Base-by-base conservation (phyloP, 305 asterid species). In the Fraxinus sp. region DNA sequence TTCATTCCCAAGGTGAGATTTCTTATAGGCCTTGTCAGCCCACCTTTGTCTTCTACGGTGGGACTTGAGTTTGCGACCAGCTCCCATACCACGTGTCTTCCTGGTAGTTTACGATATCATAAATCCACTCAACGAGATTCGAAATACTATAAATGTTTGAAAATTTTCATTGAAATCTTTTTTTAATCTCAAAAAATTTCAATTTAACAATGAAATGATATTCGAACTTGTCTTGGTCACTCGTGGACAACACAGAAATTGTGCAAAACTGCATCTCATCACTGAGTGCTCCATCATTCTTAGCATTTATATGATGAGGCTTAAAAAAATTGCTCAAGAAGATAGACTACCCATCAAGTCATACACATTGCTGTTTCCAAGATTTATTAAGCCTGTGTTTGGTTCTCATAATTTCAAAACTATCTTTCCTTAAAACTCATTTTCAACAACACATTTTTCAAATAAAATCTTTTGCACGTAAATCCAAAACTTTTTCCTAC, bases 61-160 rank as follows among this genome's bases (percentile, higher is more conserved):
- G 88, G 92, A 83, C 91, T 79, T 84, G 84, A 91, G 85, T 84
- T 91, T 91, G 89, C 94, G 92, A 33, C 91, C 92, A 77, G 94
- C 91, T 89, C 94, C 94, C 92, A 91, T 91, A 36, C 94, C 94
- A 52, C 92, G 89, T 59, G 94, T 91, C 86, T 91, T 91, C 84
- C 94, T 91, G 44, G 13, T 16, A 37, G 52, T 49, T 26, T 57
- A 36, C 16, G 18, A 55, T 30, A 66, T 66, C 7, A 62, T 16
- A 4, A 24, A 74, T 20, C 37, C 30, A 79, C 37, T 78, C n/a
- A 35, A 55, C n/a, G 44, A 30, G 82, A 11, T 7, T 46, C 24
- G 14, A 33, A 18, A 26, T 18, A n/a, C 49, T 30, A 24, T 1
- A 18, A 83, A 46, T 18, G 33, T 35, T 13, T 1, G 74, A 7